A percentile compares a stretch with the other conserved stretches of the same genome.
Conservation (phyloP, 371 early-diverging fungal genomes). For the Phascolomyces articulosus region DNA sequence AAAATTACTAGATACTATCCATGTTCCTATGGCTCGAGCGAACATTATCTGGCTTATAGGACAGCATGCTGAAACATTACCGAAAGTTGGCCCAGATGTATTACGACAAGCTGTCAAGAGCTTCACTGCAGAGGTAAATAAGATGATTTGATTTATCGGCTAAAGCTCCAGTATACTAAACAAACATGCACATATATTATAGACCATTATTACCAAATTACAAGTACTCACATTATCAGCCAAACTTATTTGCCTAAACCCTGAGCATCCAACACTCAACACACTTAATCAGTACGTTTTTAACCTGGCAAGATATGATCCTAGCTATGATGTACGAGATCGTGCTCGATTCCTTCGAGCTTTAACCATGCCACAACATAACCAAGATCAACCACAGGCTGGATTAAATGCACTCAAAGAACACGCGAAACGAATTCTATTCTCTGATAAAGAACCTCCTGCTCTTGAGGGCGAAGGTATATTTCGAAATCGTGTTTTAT, state of each 20-base stretch:
- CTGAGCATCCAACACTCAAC: constrained; percentile 44
- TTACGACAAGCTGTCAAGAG: constrained; percentile 76
- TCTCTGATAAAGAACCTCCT: constrained; percentile 58
- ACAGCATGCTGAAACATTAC: constrained; percentile 65
- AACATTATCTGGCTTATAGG: constrained; percentile 88
- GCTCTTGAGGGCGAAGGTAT: constrained; percentile 33
- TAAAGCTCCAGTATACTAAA: too few relatives aligned
- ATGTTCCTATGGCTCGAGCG: constrained; percentile 70
- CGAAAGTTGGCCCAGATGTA: constrained; percentile 79
- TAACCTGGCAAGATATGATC: constrained; percentile 87
- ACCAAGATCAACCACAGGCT: constrained; percentile 31
- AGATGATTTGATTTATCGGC: constrained; percentile 2
- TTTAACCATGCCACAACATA: constrained; percentile 58
- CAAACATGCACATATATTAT: too few relatives aligned
- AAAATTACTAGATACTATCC: constrained; percentile 67
- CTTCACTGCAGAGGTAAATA: constrained; percentile 69
- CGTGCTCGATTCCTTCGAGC: constrained; percentile 83
- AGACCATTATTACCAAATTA: constrained; percentile 71
- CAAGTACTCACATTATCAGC: constrained; percentile 84
- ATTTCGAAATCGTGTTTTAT: too few relatives aligned
- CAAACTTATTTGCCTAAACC: constrained; percentile 62
- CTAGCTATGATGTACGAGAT: constrained; percentile 89
- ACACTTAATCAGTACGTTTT: constrained; percentile 75
- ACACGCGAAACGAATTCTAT: constrained; percentile 49
- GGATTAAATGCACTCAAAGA: constrained; percentile 44